Percentiles rank a stretch among this genome's conserved stretches.
Conservation (phyloP, 2,329 filamentous ascomycete genomes). For the Colletotrichum neosansevieriae region DNA sequence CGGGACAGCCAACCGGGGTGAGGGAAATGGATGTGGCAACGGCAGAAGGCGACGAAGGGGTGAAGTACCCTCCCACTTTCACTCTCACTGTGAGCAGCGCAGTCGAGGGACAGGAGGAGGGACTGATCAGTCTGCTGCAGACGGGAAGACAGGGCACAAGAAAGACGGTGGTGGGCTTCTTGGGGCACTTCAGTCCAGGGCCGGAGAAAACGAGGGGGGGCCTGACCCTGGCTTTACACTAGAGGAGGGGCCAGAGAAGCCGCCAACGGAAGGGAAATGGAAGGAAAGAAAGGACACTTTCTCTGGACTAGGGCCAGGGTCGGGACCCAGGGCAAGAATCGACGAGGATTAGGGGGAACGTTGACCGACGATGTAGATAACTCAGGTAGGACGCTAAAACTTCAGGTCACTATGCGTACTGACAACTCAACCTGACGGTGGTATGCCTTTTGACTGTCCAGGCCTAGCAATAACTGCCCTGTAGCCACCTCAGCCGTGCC, state of each 20-base stretch:
- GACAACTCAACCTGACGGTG: no score
- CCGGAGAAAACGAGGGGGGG: neutral
- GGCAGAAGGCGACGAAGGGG: slow-evolving; percentile 32
- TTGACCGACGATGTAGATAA: neutral
- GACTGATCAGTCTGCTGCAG: neutral
- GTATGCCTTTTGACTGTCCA: neutral
- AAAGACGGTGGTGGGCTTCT: slow-evolving; percentile 24
- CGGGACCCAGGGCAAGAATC: neutral
- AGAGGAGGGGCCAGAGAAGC: neutral
- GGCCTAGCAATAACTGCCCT: neutral
- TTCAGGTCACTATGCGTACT: neutral
- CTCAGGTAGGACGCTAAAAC: neutral
- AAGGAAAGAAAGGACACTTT: slow-evolving; percentile 18
- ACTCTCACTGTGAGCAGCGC: no score
- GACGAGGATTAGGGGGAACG: neutral
- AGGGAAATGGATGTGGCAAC: slow-evolving; percentile 21
- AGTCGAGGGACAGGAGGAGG: no score
- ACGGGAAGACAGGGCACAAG: slow-evolving; percentile 9
- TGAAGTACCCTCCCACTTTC: no score
- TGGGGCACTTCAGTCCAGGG: neutral
- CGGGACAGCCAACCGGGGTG: slow-evolving; percentile 33
- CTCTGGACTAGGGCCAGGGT: slow-evolving; percentile 17
- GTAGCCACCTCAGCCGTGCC: neutral
- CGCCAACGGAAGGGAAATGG: slow-evolving; percentile 13
- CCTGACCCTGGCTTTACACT: neutral